Base-by-base conservation (phyloP, 163 green algal species). In the Prototheca wickerhamii region DNA sequence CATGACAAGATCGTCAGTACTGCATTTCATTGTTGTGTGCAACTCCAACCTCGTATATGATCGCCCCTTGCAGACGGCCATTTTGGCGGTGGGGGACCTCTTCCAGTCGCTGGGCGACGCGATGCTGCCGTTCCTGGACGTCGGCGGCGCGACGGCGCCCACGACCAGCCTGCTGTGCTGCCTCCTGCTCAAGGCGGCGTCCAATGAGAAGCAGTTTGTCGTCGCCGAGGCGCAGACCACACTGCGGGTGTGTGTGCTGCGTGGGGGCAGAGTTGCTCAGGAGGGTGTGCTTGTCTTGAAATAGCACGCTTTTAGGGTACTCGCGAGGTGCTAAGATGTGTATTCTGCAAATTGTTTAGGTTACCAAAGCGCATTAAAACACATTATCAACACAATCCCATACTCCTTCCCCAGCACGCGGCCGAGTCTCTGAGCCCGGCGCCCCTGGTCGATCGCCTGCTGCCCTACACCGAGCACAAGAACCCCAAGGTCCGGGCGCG, bases 151-250 rank as follows among this genome's bases (percentile, higher is more conserved):
- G 23, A 49, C 54, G n/a, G 63, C 64, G 37, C 78, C 78, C 4
- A 21, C 42, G 43, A 76, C 64, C 42, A 82, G 73, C 73, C 49
- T 82, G 51, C 74, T 86, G 57, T 43, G 54, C 7, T 60, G 30
- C 10, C 40, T 72, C 4, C 69, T 86, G 53, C 68, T 84, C 46
- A 86, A 86, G 62, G 68, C 63, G 30, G 51, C 34, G 44, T 82
- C 71, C 52, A 84, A 81, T 52, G 79, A 86, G 72, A 86, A 86
- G 70, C 71, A 71, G 31, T 86, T 86, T 74, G 77, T 86, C 32
- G 64, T 84, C 4, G 77, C 81, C 50, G 79, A 84, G 63, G 76
- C 74, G 21, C 58, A 73, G 60, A 53, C 40, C 8, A 57, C 65
- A 3, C 58, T 84, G 42, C 43, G 60, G 55, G 62, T 55, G 49